Percentiles rank a stretch among this genome's conserved stretches.
phyloP scores from a whole-genome alignment of 2,329 filamentous ascomycete genomes.

The Claviceps sp. region DNA sequence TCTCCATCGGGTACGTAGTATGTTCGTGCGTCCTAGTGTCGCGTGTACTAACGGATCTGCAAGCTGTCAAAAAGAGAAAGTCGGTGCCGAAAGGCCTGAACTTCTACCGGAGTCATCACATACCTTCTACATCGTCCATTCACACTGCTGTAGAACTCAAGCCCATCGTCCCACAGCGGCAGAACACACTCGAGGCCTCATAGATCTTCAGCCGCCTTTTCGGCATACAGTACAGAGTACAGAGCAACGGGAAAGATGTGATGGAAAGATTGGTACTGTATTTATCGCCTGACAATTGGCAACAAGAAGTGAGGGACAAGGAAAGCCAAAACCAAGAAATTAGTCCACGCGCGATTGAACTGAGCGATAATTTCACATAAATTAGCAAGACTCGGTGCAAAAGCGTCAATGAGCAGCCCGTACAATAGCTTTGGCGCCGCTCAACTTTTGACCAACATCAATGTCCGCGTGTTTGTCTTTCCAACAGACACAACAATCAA shows the following conservation, averaged over 20 bases:
- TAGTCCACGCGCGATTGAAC: not conserved
- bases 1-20: not conserved
- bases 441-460: too few species aligned
- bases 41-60: not conserved
- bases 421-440: not conserved
- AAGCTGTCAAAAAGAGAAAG: not conserved
- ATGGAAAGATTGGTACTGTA: too few species aligned
- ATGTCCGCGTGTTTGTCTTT: too few species aligned
- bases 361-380: too few species aligned
- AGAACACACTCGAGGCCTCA: not conserved
- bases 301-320: not conserved
- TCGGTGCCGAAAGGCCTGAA: not conserved
- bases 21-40: not conserved
- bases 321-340: not conserved
- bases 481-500: too few species aligned
- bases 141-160: not conserved
- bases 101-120: slow-evolving; percentile 4
- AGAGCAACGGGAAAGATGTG: too few species aligned
- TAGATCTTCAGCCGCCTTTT: too few species aligned
- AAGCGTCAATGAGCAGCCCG: not conserved
- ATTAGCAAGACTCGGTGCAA: not conserved
- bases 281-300: not conserved
- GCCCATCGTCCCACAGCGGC: not conserved
- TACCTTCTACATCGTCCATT: slow-evolving; percentile 12
- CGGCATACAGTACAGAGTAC: too few species aligned